These are phyloP conservation scores for Phytophthora pseudosyringae DNA, from an alignment of 352 stramenopile genomes.

Conservation along the genomic window DNA sequence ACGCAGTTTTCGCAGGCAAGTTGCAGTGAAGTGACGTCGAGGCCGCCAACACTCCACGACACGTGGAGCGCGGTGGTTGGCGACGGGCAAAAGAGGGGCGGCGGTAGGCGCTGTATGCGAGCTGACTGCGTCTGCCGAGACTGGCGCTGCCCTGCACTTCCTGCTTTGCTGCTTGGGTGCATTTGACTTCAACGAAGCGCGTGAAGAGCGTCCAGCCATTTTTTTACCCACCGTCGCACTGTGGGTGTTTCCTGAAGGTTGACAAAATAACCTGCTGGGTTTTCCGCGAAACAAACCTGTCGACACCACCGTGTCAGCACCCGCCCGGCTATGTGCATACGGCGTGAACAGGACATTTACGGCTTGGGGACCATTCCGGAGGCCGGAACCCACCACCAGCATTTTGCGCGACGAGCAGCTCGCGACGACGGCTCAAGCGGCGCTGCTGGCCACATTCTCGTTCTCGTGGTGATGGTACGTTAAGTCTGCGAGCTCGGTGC, in stretches of 20 bases:
- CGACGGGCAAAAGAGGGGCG: conserved; percentile 14
- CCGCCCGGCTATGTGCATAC: conserved; percentile 5
- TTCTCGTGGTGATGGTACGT: conserved; percentile 13
- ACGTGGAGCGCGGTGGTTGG: conserved; percentile 15
- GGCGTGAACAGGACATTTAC: conserved; percentile 7
- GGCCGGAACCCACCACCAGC: neutral
- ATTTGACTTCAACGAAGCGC: conserved; percentile 21
- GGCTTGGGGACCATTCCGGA: conserved; percentile 1
- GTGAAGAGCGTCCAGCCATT: neutral
- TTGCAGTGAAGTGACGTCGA: conserved; percentile 31
- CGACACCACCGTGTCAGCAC: conserved; percentile 2
- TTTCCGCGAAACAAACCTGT: conserved; percentile 1
- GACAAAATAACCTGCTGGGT: neutral
- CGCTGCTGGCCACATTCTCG: conserved; percentile 4
- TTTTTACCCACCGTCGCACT: neutral
- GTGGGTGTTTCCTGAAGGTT: neutral
- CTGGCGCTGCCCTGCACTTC: conserved; percentile 7
- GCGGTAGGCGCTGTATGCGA: neutral
- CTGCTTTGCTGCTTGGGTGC: conserved; percentile 26
- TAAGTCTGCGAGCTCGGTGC: neutral
- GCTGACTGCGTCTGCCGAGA: conserved; percentile 10
- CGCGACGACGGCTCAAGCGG: conserved; percentile 6
- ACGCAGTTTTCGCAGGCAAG: conserved; percentile 14
- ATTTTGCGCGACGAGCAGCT: conserved; percentile 9
- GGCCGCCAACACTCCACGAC: conserved; percentile 12